Evolutionary conservation across 805 yeast species (phyloP).

Genomic region (Saturnispora gosingensis): DNA sequence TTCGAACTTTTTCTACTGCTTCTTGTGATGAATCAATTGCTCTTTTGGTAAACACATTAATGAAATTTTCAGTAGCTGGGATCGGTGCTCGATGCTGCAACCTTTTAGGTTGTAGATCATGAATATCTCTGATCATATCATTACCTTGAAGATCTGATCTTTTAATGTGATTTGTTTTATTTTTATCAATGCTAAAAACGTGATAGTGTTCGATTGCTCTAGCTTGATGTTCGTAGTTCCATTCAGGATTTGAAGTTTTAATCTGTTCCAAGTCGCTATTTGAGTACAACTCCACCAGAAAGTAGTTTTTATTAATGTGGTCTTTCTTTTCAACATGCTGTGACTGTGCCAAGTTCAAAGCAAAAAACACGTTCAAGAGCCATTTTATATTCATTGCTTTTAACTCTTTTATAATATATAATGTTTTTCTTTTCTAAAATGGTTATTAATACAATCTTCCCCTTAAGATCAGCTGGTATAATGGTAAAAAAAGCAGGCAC

Average conservation of each 20-base stretch:
- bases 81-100: slow-evolving; percentile 55
- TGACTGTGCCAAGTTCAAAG: not conserved
- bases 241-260: slow-evolving; percentile 30
- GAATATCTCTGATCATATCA: slow-evolving; percentile 38
- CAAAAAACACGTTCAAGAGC: not conserved
- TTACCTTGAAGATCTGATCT: slow-evolving; percentile 30
- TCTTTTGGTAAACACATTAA: not conserved
- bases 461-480: not conserved
- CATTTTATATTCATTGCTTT: not conserved
- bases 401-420: too few relatives aligned
- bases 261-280: slow-evolving; percentile 22
- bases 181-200: slow-evolving; percentile 51
- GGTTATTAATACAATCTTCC: not conserved
- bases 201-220: slow-evolving; percentile 53
- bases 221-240: slow-evolving; percentile 57
- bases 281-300: slow-evolving; percentile 17
- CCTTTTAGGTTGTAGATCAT: slow-evolving; percentile 42
- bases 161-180: slow-evolving; percentile 24
- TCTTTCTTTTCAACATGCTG: slow-evolving; percentile 1
- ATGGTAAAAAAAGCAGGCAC: not conserved
- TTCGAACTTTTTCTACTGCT: slow-evolving; percentile 37
- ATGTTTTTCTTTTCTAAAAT: not conserved
- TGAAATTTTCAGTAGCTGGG: slow-evolving; percentile 17
- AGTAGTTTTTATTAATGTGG: slow-evolving; percentile 7
- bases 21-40: slow-evolving; percentile 45